These are phyloP conservation scores for Huntiella decipiens DNA, from an alignment of 2,329 filamentous ascomycete genomes.

Conservation along the genomic window DNA sequence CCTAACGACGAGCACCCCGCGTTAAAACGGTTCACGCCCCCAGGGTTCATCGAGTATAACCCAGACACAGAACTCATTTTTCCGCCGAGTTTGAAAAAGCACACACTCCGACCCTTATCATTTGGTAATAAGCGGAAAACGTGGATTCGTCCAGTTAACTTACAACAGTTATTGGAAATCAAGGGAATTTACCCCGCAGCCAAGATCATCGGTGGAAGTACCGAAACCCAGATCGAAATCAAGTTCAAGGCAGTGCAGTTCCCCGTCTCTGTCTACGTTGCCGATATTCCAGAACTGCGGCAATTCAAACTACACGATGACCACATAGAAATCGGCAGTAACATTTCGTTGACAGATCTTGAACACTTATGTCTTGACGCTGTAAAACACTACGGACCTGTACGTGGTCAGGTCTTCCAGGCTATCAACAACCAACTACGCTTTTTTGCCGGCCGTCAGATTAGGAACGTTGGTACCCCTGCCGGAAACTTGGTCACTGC, in stretches of 20 bases:
- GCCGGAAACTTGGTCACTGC: constrained; percentile 89
- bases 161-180: constrained; percentile 79
- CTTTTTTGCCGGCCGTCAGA: constrained; percentile 89
- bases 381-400: constrained; percentile 54
- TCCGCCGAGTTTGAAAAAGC: constrained; percentile 64
- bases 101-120: constrained; percentile 61
- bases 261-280: constrained; percentile 74
- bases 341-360: constrained; percentile 79
- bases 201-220: constrained; percentile 90
- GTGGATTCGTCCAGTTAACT: constrained; percentile 78
- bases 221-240: constrained; percentile 94
- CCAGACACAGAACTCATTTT: constrained; percentile 92
- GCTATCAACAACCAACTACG: constrained; percentile 85
- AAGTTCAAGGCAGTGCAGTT: constrained; percentile 95
- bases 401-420: constrained; percentile 60
- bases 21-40: constrained; percentile 57
- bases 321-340: constrained; percentile 79
- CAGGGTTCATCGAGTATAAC: constrained; percentile 85
- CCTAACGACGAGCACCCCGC: constrained; percentile 25
- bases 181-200: constrained; percentile 69
- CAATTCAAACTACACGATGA: constrained; percentile 66
- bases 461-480: constrained; percentile 91
- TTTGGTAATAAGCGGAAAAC: constrained; percentile 90
- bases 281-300: constrained; percentile 76
- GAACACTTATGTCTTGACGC: constrained; percentile 70